Evolutionary conservation across 257 asterid genomes (phyloP).

Genomic region (Petrea volubilis): DNA sequence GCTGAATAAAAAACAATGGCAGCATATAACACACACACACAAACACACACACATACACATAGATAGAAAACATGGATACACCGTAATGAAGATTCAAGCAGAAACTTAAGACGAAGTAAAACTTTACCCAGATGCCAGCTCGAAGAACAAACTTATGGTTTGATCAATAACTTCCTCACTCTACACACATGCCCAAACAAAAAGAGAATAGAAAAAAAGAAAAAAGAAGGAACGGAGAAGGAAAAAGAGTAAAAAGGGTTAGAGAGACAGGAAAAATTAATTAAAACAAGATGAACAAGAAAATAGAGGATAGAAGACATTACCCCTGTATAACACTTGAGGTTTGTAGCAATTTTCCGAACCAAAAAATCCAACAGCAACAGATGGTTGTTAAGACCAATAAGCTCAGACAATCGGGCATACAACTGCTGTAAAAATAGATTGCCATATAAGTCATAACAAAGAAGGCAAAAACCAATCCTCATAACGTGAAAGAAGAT

Average conservation of each 20-base stretch:
- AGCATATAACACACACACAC: no score
- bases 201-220: no score
- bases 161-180: constrained; percentile 90
- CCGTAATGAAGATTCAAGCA: no score
- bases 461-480: constrained; percentile 18
- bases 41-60: no score
- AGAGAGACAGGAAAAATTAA: constrained; percentile 22
- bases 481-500: no score
- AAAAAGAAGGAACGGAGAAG: no score
- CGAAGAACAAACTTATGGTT: constrained; percentile 85
- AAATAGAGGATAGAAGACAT: constrained; percentile 9
- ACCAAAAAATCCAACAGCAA: constrained; percentile 77
- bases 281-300: constrained; percentile 17
- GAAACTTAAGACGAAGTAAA: no score
- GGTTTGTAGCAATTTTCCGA: constrained; percentile 87
- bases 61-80: no score
- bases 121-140: constrained; percentile 99
- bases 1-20: constrained; percentile 60
- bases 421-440: constrained; percentile 95
- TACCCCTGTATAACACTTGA: constrained; percentile 92
- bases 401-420: constrained; percentile 86
- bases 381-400: constrained; percentile 96
- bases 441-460: no score
- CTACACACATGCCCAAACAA: no score
- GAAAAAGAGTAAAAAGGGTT: constrained; percentile 20